Percentiles rank a stretch among this genome's conserved stretches.
phyloP scores from a whole-genome alignment of 2,329 filamentous ascomycete species.

The Nigrograna mackinnonii region DNA sequence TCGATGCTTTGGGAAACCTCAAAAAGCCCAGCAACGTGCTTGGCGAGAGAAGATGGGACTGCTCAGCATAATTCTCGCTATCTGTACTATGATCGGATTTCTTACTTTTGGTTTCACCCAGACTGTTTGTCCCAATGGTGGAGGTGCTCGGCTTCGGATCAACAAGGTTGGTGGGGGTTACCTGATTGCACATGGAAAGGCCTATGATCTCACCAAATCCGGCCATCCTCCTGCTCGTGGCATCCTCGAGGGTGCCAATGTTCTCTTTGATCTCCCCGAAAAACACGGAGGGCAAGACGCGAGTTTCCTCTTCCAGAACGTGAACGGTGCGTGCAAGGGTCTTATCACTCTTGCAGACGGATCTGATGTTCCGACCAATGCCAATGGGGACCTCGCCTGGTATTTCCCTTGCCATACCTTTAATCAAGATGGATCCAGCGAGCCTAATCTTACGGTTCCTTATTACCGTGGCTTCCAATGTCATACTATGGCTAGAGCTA shows the following conservation, averaged over 20 bases:
- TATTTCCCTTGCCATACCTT: constrained; percentile 93
- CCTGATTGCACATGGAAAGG: constrained; percentile 95
- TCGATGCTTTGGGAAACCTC: constrained; percentile 80
- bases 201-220: constrained; percentile 80
- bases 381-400: constrained; percentile 76
- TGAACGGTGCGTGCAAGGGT: constrained; percentile 94
- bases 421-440: constrained; percentile 88
- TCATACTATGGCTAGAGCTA: constrained; percentile 73
- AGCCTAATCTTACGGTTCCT: constrained; percentile 72
- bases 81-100: constrained; percentile 90
- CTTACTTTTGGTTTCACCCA: constrained; percentile 95
- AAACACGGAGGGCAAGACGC: constrained; percentile 88
- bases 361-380: constrained; percentile 81
- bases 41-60: constrained; percentile 99
- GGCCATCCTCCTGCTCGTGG: constrained; percentile 79
- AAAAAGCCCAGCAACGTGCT: constrained; percentile 84
- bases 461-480: constrained; percentile 87
- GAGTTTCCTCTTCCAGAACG: constrained; percentile 97
- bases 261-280: constrained; percentile 82
- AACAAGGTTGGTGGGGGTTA: constrained; percentile 82
- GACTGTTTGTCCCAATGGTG: constrained; percentile 77
- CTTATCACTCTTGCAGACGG: constrained; percentile 73
- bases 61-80: constrained; percentile 87
- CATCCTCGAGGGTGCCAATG: constrained; percentile 74
- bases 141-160: constrained; percentile 69